These are phyloP conservation scores for Vigna radiata DNA, from an alignment of 306 rosid species.

Conservation along the genomic window DNA sequence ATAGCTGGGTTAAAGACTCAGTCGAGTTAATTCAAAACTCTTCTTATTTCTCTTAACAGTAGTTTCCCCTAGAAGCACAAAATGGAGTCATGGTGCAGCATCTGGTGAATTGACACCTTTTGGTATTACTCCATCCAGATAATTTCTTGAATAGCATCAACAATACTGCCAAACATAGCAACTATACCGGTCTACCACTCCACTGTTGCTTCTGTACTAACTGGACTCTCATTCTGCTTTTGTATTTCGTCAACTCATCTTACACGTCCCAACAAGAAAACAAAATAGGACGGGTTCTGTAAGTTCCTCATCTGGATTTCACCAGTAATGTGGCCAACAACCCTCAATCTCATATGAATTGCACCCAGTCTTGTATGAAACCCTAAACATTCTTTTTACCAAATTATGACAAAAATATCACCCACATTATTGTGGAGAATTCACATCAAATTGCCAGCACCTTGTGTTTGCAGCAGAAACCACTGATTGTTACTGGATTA, in stretches of 20 bases:
- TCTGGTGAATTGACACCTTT: background rate
- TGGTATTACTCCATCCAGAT: background rate
- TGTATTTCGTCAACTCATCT: background rate
- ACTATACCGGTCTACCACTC: background rate
- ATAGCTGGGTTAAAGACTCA: background rate
- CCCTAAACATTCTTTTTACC: background rate
- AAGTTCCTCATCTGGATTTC: background rate
- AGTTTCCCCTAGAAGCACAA: background rate
- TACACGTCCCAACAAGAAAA: constrained; percentile 1
- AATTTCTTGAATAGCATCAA: background rate
- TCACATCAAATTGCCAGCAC: background rate
- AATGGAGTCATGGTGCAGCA: background rate
- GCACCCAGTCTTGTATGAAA: background rate
- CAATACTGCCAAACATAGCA: background rate
- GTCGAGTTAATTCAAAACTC: no score
- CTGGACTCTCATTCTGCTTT: background rate
- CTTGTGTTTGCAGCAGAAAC: background rate
- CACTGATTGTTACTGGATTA: background rate
- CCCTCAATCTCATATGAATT: background rate
- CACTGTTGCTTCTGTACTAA: background rate
- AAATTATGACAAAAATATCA: no score
- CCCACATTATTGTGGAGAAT: background rate
- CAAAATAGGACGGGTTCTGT: background rate
- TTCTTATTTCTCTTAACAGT: background rate
- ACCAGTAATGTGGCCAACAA: background rate